Percentiles rank a stretch among this genome's conserved stretches.
Evolutionary conservation across 306 rosid genomes (phyloP).

Genomic region (Begonia fuchsioides): DNA sequence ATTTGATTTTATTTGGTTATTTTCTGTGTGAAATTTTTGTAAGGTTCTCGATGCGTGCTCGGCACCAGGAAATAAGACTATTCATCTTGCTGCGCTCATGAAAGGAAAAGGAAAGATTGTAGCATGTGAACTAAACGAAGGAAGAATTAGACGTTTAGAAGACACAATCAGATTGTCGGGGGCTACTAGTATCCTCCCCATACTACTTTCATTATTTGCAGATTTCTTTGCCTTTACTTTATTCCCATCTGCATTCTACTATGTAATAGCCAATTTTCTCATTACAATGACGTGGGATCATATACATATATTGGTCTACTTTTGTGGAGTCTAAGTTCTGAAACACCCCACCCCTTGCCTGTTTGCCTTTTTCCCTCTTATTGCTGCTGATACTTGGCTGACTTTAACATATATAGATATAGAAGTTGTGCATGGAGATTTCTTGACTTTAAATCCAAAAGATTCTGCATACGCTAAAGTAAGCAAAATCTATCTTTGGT

Average conservation of each 20-base stretch:
- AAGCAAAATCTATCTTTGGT: constrained; percentile 12
- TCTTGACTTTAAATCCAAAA: constrained; percentile 44
- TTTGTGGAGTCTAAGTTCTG: too few relatives aligned
- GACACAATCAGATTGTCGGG: constrained; percentile 71
- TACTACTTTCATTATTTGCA: background rate
- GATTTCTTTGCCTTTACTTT: too few relatives aligned
- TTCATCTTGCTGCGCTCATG: constrained; percentile 89
- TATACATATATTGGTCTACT: too few relatives aligned
- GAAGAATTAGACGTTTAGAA: constrained; percentile 50
- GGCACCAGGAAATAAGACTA: constrained; percentile 95
- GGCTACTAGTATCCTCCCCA: constrained; percentile 62
- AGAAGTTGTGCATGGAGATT: constrained; percentile 64
- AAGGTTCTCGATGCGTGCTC: constrained; percentile 94
- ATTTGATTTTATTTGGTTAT: too few relatives aligned
- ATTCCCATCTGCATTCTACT: too few relatives aligned
- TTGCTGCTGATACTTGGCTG: background rate
- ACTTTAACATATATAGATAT: constrained; percentile 64
- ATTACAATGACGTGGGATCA: too few relatives aligned
- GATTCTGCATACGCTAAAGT: constrained; percentile 66
- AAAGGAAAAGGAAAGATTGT: constrained; percentile 53
- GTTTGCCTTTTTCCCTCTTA: constrained; percentile 1
- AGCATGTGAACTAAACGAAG: constrained; percentile 69
- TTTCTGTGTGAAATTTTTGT: constrained; percentile 4
- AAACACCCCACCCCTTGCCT: too few relatives aligned
- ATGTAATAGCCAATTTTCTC: too few relatives aligned